Evolutionary conservation across 345 rosid genomes (phyloP).

Genomic region (Citrus glauca): DNA sequence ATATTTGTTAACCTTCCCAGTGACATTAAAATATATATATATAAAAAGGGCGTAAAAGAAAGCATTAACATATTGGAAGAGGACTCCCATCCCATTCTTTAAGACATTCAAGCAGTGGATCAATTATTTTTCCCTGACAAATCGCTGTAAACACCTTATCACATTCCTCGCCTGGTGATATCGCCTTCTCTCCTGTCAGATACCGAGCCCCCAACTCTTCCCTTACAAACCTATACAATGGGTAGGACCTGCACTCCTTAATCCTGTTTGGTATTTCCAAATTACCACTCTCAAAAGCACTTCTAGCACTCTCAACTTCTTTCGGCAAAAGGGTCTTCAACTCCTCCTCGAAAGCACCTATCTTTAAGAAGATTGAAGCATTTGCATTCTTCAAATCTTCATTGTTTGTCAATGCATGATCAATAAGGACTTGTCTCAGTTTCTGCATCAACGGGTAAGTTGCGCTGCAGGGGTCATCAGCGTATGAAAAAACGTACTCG

Average conservation of each 20-base stretch:
- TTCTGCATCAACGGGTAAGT: constrained; percentile 40
- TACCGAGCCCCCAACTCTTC: constrained; percentile 23
- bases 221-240: constrained; percentile 34
- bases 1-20: neutral
- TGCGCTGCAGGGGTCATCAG: constrained; percentile 38
- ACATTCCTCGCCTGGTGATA: constrained; percentile 40
- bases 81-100: constrained; percentile 34
- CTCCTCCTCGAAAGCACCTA: constrained; percentile 34
- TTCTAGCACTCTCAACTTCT: constrained; percentile 34
- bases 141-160: constrained; percentile 35
- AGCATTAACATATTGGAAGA: constrained; percentile 19
- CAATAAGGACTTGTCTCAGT: constrained; percentile 37
- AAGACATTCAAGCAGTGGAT: constrained; percentile 38
- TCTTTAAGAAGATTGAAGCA: constrained; percentile 28
- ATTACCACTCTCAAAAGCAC: constrained; percentile 26
- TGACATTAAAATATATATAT: neutral
- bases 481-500: constrained; percentile 28
- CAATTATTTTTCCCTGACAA: constrained; percentile 29
- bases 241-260: constrained; percentile 41
- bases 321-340: constrained; percentile 29
- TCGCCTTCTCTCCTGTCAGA: constrained; percentile 33
- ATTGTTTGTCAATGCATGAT: constrained; percentile 29
- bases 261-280: constrained; percentile 29
- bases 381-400: constrained; percentile 17
- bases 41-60: neutral